Evolutionary conservation across 1,139 yeast species (phyloP).

Genomic region (Lodderomyces jiufengensis): DNA sequence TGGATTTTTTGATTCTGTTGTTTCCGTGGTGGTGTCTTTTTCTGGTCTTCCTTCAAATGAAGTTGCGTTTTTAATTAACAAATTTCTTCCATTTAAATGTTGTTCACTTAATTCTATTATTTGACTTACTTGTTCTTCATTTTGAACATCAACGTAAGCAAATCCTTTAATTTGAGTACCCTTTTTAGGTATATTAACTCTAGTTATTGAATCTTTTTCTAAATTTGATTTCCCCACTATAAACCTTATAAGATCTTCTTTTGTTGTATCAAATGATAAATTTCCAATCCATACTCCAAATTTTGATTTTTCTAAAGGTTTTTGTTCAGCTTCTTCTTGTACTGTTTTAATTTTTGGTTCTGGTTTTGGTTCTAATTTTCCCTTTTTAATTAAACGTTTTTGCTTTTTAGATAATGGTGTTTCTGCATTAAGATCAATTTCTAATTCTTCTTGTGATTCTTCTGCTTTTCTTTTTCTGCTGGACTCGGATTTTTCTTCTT

Average conservation of each 20-base stretch:
- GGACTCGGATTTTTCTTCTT: slow-evolving; percentile 10
- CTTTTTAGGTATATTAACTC: slow-evolving; percentile 66
- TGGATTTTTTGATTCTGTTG: slow-evolving; percentile 59
- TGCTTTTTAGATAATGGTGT: slow-evolving; percentile 91
- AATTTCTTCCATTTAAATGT: slow-evolving; percentile 74
- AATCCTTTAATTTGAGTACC: slow-evolving; percentile 71
- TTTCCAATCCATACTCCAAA: slow-evolving; percentile 95
- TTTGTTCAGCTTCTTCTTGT: slow-evolving; percentile 43
- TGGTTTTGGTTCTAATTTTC: slow-evolving; percentile 41
- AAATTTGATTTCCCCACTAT: slow-evolving; percentile 57
- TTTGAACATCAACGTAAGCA: slow-evolving; percentile 84
- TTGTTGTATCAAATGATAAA: slow-evolving; percentile 77
- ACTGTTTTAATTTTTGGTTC: slow-evolving; percentile 47
- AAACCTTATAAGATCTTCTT: slow-evolving; percentile 68
- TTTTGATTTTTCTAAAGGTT: slow-evolving; percentile 43
- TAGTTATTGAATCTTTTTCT: slow-evolving; percentile 47
- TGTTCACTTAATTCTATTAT: slow-evolving; percentile 70
- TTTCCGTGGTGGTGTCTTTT: too few relatives aligned
- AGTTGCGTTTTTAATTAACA: slow-evolving; percentile 76
- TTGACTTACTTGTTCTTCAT: slow-evolving; percentile 56
- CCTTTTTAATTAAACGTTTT: slow-evolving; percentile 79
- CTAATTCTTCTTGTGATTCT: slow-evolving; percentile 53
- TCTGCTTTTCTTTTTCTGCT: slow-evolving; percentile 15
- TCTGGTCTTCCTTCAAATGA: slow-evolving; percentile 88
- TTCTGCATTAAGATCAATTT: slow-evolving; percentile 72